Evolutionary conservation across 805 yeast genomes (phyloP).

Genomic region (Yamadazyma paraphyllophila): DNA sequence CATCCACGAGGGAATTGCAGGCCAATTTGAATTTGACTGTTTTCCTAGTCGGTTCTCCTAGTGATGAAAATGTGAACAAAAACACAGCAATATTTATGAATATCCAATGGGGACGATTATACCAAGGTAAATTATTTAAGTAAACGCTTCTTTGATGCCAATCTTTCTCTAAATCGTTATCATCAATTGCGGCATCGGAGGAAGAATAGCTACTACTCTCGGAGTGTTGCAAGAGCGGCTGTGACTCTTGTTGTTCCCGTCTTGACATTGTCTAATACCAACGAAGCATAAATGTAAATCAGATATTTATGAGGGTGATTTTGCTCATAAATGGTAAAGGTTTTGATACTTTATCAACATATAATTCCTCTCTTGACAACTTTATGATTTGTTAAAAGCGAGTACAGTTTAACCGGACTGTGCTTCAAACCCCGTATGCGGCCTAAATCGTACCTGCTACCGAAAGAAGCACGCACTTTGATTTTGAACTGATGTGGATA

Average conservation of each 20-base stretch:
- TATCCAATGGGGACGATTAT: conserved; percentile 4
- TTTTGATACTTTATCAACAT: neutral
- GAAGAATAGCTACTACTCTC: neutral
- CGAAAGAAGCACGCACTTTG: too few species aligned
- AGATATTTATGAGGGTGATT: neutral
- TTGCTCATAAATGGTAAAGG: neutral
- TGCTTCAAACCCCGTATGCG: neutral
- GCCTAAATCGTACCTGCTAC: too few species aligned
- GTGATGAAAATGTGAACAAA: conserved; percentile 18
- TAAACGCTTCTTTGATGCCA: neutral
- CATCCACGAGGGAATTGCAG: conserved; percentile 18
- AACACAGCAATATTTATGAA: conserved; percentile 6
- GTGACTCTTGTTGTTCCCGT: neutral
- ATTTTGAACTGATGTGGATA: neutral
- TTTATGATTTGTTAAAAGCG: neutral
- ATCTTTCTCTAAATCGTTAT: neutral
- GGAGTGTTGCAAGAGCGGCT: neutral
- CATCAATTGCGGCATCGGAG: neutral
- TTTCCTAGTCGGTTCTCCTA: conserved; percentile 39
- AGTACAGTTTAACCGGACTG: neutral
- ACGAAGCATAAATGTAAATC: neutral
- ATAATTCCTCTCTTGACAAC: neutral
- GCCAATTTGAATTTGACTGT: conserved; percentile 27
- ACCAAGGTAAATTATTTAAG: neutral
- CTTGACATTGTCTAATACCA: neutral